These are phyloP conservation scores for Guyanaporus albipodus DNA, from an alignment of 768 basidiomycete genomes.

Conservation along the genomic window DNA sequence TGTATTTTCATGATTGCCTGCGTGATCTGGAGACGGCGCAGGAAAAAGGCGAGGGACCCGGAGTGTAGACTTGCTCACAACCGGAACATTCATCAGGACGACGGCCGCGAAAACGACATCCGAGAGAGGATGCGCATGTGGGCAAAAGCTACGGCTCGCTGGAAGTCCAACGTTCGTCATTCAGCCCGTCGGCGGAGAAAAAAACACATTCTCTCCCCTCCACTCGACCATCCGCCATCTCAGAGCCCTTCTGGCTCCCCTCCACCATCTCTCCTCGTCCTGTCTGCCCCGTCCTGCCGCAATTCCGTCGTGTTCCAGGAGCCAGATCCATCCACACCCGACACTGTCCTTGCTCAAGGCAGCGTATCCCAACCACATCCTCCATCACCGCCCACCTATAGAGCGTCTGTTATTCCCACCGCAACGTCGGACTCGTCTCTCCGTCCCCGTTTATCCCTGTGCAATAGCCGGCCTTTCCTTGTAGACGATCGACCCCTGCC, in stretches of 20 bases:
- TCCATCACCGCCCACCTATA: slow-evolving; percentile 45
- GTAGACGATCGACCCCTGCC: slow-evolving; percentile 20
- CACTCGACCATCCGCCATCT: slow-evolving; percentile 15
- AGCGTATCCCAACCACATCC: slow-evolving; percentile 15
- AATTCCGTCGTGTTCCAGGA: slow-evolving; percentile 25
- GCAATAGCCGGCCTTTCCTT: neutral
- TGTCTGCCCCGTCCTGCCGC: slow-evolving; percentile 22
- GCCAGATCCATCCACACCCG: slow-evolving; percentile 5
- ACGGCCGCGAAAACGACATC: slow-evolving; percentile 41
- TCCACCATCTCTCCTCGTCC: slow-evolving; percentile 2
- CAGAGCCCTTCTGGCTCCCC: slow-evolving; percentile 13
- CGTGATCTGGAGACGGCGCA: slow-evolving; percentile 53
- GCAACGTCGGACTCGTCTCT: slow-evolving; percentile 5
- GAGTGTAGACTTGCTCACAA: slow-evolving; percentile 44
- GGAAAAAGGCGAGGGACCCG: slow-evolving; percentile 41
- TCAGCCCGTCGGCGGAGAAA: slow-evolving; percentile 55
- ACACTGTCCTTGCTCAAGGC: neutral
- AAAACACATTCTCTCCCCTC: slow-evolving; percentile 2
- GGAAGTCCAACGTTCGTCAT: slow-evolving; percentile 61
- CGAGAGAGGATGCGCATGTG: slow-evolving; percentile 56
- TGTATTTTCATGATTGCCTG: slow-evolving; percentile 57
- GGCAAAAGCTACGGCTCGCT: slow-evolving; percentile 62
- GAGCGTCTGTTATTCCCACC: slow-evolving; percentile 24
- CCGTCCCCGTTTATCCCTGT: slow-evolving; percentile 4
- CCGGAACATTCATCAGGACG: slow-evolving; percentile 26